Percentiles rank a stretch among this genome's conserved stretches.
phyloP scores from a whole-genome alignment of 176 grass and related monocot species.

The bread wheat (Triticum aestivum) region DNA sequence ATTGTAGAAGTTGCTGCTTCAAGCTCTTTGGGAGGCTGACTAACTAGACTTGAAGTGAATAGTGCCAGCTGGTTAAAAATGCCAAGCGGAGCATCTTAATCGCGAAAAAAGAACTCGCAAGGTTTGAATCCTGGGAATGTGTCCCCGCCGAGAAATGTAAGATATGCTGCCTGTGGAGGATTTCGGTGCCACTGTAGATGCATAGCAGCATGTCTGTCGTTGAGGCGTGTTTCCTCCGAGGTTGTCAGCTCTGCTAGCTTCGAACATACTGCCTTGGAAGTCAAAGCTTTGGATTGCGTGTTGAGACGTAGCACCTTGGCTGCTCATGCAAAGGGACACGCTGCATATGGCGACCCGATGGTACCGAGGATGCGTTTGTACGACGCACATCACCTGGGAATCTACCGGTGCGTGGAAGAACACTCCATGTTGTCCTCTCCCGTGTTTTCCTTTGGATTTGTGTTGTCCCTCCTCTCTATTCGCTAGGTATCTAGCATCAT shows the following conservation, averaged over 20 bases:
- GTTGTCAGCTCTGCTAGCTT: background rate
- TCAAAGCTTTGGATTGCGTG: conserved; percentile 39
- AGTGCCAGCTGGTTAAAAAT: background rate
- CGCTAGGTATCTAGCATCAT: background rate
- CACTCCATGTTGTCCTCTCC: conserved; percentile 34
- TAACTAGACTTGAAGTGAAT: background rate
- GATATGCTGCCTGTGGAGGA: background rate
- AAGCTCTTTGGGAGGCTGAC: background rate
- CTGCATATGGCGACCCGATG: background rate
- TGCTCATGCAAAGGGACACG: conserved; percentile 1
- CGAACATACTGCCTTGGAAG: background rate
- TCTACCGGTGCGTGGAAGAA: conserved; percentile 40
- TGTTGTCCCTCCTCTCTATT: background rate
- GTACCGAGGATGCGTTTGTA: background rate
- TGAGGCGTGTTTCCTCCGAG: background rate
- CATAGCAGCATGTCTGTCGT: background rate
- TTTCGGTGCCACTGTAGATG: background rate
- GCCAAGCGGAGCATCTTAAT: too few relatives aligned
- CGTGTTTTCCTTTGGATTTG: background rate
- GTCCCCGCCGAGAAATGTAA: background rate
- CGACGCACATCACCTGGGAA: conserved; percentile 21
- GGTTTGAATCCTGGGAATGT: background rate
- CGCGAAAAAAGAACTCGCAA: background rate
- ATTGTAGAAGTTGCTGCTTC: conserved; percentile 9
- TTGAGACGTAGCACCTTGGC: conserved; percentile 27